Evolutionary conservation across 352 stramenopile genomes (phyloP).

Genomic region (Pythium phragmiticola): DNA sequence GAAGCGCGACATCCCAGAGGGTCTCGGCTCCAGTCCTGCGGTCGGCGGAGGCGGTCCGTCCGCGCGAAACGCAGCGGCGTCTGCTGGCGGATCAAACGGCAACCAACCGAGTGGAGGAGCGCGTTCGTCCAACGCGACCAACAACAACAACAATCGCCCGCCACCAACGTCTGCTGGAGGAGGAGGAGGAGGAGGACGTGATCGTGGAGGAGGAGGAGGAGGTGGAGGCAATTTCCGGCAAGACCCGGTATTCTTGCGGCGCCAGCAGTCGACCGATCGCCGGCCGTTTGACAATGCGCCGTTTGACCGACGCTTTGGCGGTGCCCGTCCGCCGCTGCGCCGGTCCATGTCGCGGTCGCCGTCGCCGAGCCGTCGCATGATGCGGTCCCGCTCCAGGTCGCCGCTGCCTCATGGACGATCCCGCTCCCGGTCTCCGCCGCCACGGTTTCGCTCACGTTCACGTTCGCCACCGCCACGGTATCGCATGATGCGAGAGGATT

Average conservation of each 20-base stretch:
- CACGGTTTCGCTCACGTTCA: constrained; percentile 42
- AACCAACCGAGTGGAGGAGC: neutral
- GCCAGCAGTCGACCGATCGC: constrained; percentile 14
- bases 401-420: constrained; percentile 28
- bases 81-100: neutral
- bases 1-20: constrained; percentile 32
- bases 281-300: constrained; percentile 35
- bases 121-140: constrained; percentile 10
- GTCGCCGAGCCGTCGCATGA: constrained; percentile 20
- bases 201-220: constrained; percentile 13
- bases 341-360: constrained; percentile 58
- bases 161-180: constrained; percentile 11
- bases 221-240: constrained; percentile 23
- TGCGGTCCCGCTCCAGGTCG: constrained; percentile 43
- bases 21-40: constrained; percentile 17
- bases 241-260: constrained; percentile 32
- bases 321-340: constrained; percentile 28
- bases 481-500: constrained; percentile 40
- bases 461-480: constrained; percentile 53
- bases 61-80: neutral
- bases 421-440: constrained; percentile 42
- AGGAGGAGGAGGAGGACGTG: constrained; percentile 17
- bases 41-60: constrained; percentile 1
- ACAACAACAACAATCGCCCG: constrained; percentile 12
- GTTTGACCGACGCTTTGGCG: constrained; percentile 16